Conservation (phyloP, 2,329 filamentous ascomycete genomes). For the Dothistroma pini region DNA sequence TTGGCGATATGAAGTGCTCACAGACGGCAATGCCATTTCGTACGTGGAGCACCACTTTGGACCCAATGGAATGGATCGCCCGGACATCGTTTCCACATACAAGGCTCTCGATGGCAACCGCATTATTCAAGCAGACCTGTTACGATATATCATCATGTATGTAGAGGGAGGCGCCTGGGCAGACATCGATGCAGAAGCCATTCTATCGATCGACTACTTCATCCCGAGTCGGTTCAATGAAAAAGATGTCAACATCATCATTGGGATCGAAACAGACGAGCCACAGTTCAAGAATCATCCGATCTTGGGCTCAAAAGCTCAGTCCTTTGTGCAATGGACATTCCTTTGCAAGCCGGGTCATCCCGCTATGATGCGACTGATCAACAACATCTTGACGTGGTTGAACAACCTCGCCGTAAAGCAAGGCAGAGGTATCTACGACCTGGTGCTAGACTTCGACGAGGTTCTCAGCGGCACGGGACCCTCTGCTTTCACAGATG, state of each 20-base stretch:
- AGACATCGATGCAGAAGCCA: conserved; percentile 57
- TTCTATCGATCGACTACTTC: conserved; percentile 53
- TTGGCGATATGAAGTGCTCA: conserved; percentile 65
- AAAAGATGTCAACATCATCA: conserved; percentile 62
- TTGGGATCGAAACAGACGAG: conserved; percentile 68
- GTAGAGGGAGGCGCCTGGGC: conserved; percentile 59
- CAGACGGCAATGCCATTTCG: conserved; percentile 61
- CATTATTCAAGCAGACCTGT: conserved; percentile 63
- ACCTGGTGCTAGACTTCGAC: conserved; percentile 64
- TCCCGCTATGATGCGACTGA: conserved; percentile 63
- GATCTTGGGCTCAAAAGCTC: conserved; percentile 63
- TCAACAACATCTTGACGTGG: conserved; percentile 66
- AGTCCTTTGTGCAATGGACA: conserved; percentile 72
- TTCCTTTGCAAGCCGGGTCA: conserved; percentile 65
- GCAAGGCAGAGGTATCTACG: conserved; percentile 56
- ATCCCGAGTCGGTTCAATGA: conserved; percentile 61
- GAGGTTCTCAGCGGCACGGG: conserved; percentile 68
- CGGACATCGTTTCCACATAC: conserved; percentile 61
- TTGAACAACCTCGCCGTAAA: conserved; percentile 55
- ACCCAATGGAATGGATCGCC: conserved; percentile 59
- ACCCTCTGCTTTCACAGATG: conserved; percentile 64
- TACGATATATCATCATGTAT: conserved; percentile 65
- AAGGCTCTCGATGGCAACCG: conserved; percentile 51
- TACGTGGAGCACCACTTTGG: conserved; percentile 66
- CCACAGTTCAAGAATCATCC: conserved; percentile 60